These are phyloP conservation scores for Pulveroboletus ravenelii DNA, from an alignment of 768 basidiomycete genomes.

Conservation along the genomic window DNA sequence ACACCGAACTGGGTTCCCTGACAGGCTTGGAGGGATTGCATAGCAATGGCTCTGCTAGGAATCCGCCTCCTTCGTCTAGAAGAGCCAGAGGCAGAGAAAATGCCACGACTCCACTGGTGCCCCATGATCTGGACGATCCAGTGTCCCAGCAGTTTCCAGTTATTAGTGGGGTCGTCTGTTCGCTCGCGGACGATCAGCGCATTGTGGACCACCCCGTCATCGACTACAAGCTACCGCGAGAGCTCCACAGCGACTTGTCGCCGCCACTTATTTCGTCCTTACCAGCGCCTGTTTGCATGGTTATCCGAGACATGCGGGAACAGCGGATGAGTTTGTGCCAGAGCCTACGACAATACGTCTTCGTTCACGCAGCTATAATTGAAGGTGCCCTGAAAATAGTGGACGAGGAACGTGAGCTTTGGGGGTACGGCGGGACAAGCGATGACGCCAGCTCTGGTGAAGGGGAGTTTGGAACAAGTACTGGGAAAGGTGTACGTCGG, in stretches of 20 bases:
- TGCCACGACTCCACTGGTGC: background rate
- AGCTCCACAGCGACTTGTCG: conserved; percentile 47
- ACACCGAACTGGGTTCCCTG: background rate
- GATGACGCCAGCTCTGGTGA: conserved; percentile 20
- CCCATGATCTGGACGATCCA: background rate
- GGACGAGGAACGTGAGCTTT: conserved; percentile 59
- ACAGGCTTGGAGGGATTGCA: background rate
- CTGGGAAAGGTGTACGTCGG: conserved; percentile 15
- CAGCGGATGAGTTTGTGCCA: conserved; percentile 97
- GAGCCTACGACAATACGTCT: conserved; percentile 90
- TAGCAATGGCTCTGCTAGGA: background rate
- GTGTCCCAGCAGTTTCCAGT: background rate
- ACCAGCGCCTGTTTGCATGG: conserved; percentile 71
- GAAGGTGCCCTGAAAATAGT: conserved; percentile 75
- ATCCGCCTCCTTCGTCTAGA: background rate
- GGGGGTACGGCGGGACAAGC: conserved; percentile 22
- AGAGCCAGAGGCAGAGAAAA: conserved; percentile 2
- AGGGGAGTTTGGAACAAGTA: conserved; percentile 1
- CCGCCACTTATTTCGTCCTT: conserved; percentile 61
- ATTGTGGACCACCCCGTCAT: conserved; percentile 24
- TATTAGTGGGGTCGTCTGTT: background rate
- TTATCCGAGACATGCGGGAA: conserved; percentile 91
- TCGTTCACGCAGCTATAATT: conserved; percentile 82
- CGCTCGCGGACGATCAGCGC: conserved; percentile 8
- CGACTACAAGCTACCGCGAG: conserved; percentile 62